Evolutionary conservation across 257 asterid genomes (phyloP), one percentile per base, ranked within the genome.

Genomic region (Solanum arcanum): DNA sequence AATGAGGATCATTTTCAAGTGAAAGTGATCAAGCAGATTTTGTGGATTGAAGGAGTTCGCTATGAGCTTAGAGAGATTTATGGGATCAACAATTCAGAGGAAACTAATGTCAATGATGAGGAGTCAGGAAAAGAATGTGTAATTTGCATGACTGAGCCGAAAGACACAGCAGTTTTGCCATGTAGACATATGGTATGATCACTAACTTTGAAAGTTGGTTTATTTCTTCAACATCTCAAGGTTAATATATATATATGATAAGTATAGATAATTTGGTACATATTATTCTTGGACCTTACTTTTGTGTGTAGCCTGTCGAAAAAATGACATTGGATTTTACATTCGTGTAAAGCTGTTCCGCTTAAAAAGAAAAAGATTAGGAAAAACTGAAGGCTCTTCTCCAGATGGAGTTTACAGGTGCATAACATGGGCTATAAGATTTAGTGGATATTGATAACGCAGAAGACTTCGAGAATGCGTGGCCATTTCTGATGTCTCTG

Each of bases 171-270:
- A 74, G 98, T 94, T 90, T 91, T 97, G 90, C 98, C 99, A 4
- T 97, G 99, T 87, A 90, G 99, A 87, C 99, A 97, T 94, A 94
- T 97, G 99, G 99, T 97, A 92, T 94, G 88, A 86, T 33, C 82
- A 68, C 86, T 87, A 42, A 86, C 91, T 88, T 59, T 83, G 25
- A 41, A 31, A 75, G n/a, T 78, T 83, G 49, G 73, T 9, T 72
- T 75, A 77, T 64, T 86, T 68, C 31, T 29, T 68, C 46, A 33
- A 27, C 68, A 68, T 64, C 16, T 37, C 23, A 14, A 46, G 85
- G 3, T 35, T 37, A 59, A 27, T 68, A 4, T 35, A 27, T 68
- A 4, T 35, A 37, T 59, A 74, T 86, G 21, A 14, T 46, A 78
- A 80, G 20, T 80, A 16, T 80, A 27, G 68, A 80, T 60, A 80